Conservation (phyloP, 129 eudicot species). For the Escallonia herrerae region DNA sequence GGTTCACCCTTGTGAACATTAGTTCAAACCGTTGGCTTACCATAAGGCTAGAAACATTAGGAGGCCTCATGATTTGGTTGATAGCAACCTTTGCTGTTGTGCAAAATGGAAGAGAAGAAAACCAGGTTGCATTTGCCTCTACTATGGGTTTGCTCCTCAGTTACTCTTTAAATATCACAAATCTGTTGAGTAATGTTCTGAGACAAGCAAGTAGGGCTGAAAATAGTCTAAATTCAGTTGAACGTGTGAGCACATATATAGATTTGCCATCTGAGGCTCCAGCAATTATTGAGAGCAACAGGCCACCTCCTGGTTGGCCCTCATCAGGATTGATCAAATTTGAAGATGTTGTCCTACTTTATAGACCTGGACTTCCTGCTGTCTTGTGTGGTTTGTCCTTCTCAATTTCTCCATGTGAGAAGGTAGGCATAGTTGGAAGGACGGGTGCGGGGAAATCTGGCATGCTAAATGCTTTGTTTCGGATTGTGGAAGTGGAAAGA, state of each 20-base stretch:
- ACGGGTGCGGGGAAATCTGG: constrained; percentile 98
- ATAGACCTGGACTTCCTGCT: constrained; percentile 85
- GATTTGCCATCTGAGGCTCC: constrained; percentile 86
- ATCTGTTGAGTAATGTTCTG: constrained; percentile 66
- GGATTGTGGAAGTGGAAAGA: constrained; percentile 84
- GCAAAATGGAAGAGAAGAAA: constrained; percentile 70
- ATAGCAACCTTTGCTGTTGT: constrained; percentile 92
- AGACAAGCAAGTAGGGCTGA: constrained; percentile 90
- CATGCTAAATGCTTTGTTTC: constrained; percentile 87
- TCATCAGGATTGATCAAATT: constrained; percentile 59
- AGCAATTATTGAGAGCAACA: constrained; percentile 48
- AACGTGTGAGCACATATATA: constrained; percentile 79
- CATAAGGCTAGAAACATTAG: constrained; percentile 73
- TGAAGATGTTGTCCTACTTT: constrained; percentile 69
- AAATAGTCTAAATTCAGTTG: constrained; percentile 87
- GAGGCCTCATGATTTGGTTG: constrained; percentile 94
- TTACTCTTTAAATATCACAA: constrained; percentile 79
- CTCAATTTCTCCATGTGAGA: constrained; percentile 56
- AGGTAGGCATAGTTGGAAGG: constrained; percentile 92
- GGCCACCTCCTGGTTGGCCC: constrained; percentile 95
- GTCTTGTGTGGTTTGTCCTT: constrained; percentile 81
- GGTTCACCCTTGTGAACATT: constrained; percentile 74
- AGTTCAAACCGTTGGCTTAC: constrained; percentile 92
- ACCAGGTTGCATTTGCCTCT: constrained; percentile 87
- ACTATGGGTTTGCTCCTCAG: constrained; percentile 89